Evolutionary conservation across 2,329 filamentous ascomycete genomes (phyloP), one percentile per base, ranked within the genome.

Genomic region (Capronia americana): DNA sequence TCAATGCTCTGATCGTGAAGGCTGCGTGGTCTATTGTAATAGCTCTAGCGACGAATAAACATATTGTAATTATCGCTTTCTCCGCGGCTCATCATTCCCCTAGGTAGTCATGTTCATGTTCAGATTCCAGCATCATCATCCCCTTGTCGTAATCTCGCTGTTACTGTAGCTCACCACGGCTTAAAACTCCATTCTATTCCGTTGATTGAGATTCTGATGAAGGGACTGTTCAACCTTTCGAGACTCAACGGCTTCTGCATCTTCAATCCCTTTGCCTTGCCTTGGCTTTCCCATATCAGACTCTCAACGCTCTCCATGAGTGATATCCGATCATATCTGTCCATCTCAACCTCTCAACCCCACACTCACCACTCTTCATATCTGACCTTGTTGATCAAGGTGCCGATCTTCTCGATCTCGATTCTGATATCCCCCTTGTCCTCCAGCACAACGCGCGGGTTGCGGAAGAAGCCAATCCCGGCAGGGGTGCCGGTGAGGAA

Each of bases 361-460:
- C n/a, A n/a, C n/a, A n/a, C n/a, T 55, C 46, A 71, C 70, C 66
- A 69, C 34, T 70, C 59, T 65, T 76, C 74, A 61, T 74, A 71
- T 57, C 73, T 66, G 17, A 72, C 65, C 65, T 70, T 71, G 24
- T 79, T 84, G 55, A 82, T 77, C 69, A 84, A 70, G 0, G 82
- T 84, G n/a, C 82, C 83, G 55, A 84, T 79, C 72, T 82, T 74
- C 26, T 82, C 82, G 53, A 81, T 72, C 66, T 84, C 81, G 10
- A 85, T 79, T 0, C 78, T 75, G 69, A 85, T 83, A 64, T 78
- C 76, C 65, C 79, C 79, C 2, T 75, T 76, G 63, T 79, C 67
- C 10, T 74, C 74, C 28, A 82, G 67, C 6, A 75, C 75, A 14
- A 80, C 72, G 46, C 79, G 79, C 0, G 79, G 79, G 30, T 76